A percentile compares a stretch with the other conserved stretches of the same genome.
phyloP scores from a whole-genome alignment of 345 rosid species.

The Passiflora organensis region DNA sequence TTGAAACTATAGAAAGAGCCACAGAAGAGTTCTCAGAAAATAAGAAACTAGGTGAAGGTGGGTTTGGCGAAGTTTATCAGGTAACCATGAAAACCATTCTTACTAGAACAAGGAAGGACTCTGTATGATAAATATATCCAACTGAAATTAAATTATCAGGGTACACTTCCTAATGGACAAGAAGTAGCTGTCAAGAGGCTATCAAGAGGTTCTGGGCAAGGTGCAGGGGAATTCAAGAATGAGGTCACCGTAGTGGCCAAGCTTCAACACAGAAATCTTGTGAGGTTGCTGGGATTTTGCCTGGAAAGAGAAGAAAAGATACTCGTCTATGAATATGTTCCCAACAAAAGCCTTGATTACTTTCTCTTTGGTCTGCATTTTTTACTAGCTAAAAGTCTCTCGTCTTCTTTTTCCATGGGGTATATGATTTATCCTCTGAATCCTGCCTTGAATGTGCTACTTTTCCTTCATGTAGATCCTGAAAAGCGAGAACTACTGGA shows the following conservation, averaged over 20 bases:
- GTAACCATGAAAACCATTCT: constrained; percentile 20
- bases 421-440: no score
- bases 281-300: constrained; percentile 36
- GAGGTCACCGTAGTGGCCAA: constrained; percentile 34
- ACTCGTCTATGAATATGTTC: constrained; percentile 37
- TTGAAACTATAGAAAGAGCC: constrained; percentile 34
- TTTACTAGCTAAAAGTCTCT: no score
- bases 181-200: constrained; percentile 36
- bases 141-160: constrained; percentile 13
- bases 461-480: constrained; percentile 15
- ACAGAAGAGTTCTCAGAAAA: constrained; percentile 43
- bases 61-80: constrained; percentile 66
- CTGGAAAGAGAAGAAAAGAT: constrained; percentile 32
- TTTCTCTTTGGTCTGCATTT: constrained; percentile 29
- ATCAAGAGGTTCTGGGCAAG: constrained; percentile 30
- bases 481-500: constrained; percentile 8
- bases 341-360: constrained; percentile 35
- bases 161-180: constrained; percentile 20
- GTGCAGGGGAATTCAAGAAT: constrained; percentile 36
- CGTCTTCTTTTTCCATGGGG: no score
- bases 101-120: no score
- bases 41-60: constrained; percentile 69
- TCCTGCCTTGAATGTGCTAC: no score
- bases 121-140: no score
- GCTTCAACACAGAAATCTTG: constrained; percentile 39